Evolutionary conservation across 805 yeast species (phyloP).

Genomic region (Candida awuae): DNA sequence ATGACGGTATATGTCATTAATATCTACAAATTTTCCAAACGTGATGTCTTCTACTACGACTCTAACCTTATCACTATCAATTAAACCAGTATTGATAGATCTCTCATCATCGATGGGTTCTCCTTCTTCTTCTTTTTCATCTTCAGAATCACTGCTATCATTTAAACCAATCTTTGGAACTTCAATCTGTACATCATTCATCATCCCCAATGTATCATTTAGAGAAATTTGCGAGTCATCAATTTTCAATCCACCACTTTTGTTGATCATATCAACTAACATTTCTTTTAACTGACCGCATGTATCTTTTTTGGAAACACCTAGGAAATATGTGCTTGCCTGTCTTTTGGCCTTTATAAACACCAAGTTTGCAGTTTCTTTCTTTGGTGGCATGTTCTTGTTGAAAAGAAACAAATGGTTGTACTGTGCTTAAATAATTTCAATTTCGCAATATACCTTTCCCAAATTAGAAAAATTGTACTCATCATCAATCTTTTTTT

Average conservation of each 20-base stretch:
- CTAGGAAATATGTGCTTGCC: slow-evolving; percentile 29
- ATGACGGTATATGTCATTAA: slow-evolving; percentile 16
- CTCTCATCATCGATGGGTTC: slow-evolving; percentile 11
- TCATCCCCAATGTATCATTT: slow-evolving; percentile 19
- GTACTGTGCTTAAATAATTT: too few relatives aligned
- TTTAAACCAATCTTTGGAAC: slow-evolving; percentile 23
- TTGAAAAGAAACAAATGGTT: not conserved
- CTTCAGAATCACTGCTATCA: slow-evolving; percentile 9
- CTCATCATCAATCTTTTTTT: too few relatives aligned
- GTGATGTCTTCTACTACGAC: slow-evolving; percentile 23
- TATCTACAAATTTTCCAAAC: slow-evolving; percentile 37
- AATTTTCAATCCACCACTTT: slow-evolving; percentile 41
- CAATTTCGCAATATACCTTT: too few relatives aligned
- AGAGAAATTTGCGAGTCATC: slow-evolving; percentile 23
- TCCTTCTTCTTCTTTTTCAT: slow-evolving; percentile 12
- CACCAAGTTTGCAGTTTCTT: slow-evolving; percentile 15
- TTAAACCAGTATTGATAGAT: not conserved
- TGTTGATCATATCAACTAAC: slow-evolving; percentile 34
- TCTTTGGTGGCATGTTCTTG: slow-evolving; percentile 23
- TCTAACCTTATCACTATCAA: slow-evolving; percentile 15
- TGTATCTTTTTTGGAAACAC: slow-evolving; percentile 19
- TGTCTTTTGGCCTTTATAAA: slow-evolving; percentile 30
- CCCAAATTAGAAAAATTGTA: too few relatives aligned
- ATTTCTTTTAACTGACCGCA: slow-evolving; percentile 22
- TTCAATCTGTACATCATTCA: slow-evolving; percentile 35